phyloP scores from a whole-genome alignment of 352 stramenopile species.

The Phytophthora litchii region DNA sequence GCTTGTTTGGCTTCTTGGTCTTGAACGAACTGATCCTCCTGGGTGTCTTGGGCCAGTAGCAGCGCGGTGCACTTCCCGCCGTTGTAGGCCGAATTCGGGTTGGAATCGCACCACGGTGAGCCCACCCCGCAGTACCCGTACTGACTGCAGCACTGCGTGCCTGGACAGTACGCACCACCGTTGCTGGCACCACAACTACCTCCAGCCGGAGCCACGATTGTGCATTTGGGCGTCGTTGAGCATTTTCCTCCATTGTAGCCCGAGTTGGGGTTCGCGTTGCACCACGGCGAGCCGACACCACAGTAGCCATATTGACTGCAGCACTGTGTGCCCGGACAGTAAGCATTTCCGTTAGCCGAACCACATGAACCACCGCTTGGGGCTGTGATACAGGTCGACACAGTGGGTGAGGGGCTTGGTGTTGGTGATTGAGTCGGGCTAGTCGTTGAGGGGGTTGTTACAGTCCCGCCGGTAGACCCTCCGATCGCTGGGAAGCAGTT shows the following conservation, averaged over 20 bases:
- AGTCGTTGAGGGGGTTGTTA: neutral
- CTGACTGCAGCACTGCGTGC: neutral
- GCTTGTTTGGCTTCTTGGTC: too few relatives aligned
- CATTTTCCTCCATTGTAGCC: neutral
- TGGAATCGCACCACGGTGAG: neutral
- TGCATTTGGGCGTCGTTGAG: neutral
- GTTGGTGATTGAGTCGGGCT: neutral
- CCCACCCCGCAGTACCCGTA: neutral
- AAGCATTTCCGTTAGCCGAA: neutral
- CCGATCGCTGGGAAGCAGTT: neutral
- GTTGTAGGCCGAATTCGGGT: neutral
- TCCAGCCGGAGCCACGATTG: neutral
- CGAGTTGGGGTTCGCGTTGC: neutral
- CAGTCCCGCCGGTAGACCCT: neutral
- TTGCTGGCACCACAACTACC: neutral
- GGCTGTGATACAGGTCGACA: neutral
- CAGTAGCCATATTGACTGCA: neutral
- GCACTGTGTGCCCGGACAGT: neutral
- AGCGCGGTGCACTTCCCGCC: neutral
- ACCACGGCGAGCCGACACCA: neutral
- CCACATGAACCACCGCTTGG: neutral
- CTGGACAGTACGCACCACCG: neutral
- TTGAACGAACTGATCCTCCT: too few relatives aligned
- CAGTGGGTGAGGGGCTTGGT: neutral
- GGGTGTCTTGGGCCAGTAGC: too few relatives aligned